Base-by-base conservation (phyloP, 2,329 filamentous ascomycete species). In the Cercospora brassicicola region DNA sequence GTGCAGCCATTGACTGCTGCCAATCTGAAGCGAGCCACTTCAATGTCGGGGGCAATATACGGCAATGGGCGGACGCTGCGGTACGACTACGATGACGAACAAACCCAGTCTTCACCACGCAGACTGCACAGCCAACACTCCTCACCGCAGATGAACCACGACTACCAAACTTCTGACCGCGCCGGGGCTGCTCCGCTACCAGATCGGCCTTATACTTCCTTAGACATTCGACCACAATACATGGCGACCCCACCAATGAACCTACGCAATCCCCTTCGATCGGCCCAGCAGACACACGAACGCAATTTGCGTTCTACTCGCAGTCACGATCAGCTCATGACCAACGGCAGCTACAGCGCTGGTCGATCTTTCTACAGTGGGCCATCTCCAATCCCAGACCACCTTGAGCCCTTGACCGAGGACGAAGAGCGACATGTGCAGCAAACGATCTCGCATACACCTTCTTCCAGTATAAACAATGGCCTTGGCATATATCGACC, bases 401-500 rank as follows among this genome's bases (percentile, higher is more conserved):
- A 71, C 39, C 72, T 84, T 26, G 82, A 81, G 62, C 80, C 82
- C 0, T 71, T 84, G 26, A 77, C 74, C 4, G 82, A 84, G 69
- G 80, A 82, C 59, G 79, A 76, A 23, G 71, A 67, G 73, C 73
- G 67, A 56, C 59, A 64, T 11, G 62, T 66, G 20, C 62, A 67
- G 39, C 69, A 68, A 73, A 36, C 74, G 65, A 62, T 64, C 36
- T 33, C 15, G 15, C 48, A 62, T 62, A 51, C 42, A 39, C 53
- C 64, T 31, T 62, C 66, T 18, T 30, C 55, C 15, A 62, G 59
- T 51, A 60, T 59, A 23, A 71, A 72, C 55, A 73, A 74, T 66
- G 72, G 71, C 28, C 69, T 74, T 11, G 84, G 83, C 0, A 79
- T 90, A 8, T 86, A 86, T 28, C 86, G 91, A 18, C 89, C 91